Percentiles rank a stretch among this genome's conserved stretches.
Evolutionary conservation across 805 yeast species (phyloP).

Genomic region (Candida gorgasii): DNA sequence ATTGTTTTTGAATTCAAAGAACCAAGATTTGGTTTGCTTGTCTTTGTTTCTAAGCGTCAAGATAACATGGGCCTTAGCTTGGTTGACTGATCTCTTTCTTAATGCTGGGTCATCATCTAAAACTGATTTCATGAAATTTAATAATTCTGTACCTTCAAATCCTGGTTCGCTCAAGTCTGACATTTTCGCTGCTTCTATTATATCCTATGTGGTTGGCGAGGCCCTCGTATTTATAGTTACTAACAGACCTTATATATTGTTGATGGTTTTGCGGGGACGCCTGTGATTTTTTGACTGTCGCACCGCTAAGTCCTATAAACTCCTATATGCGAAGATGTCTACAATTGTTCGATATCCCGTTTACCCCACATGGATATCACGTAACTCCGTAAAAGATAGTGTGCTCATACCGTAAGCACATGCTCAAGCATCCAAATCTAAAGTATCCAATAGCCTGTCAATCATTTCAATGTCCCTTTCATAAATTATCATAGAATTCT

Average conservation of each 20-base stretch:
- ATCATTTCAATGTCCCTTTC: constrained; percentile 31
- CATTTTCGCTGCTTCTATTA: constrained; percentile 11
- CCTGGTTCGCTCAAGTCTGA: constrained; percentile 25
- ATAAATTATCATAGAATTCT: constrained; percentile 15
- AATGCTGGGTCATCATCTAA: constrained; percentile 23
- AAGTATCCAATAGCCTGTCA: constrained; percentile 26
- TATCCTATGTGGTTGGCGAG: too few relatives aligned
- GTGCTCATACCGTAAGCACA: too few relatives aligned
- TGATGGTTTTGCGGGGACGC: constrained; percentile 1
- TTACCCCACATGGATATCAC: too few relatives aligned
- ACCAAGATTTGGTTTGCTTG: constrained; percentile 57
- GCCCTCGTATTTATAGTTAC: too few relatives aligned
- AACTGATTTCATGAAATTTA: constrained; percentile 25
- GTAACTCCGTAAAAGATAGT: too few relatives aligned
- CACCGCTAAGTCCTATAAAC: too few relatives aligned
- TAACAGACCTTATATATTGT: too few relatives aligned
- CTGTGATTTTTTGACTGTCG: constrained; percentile 15
- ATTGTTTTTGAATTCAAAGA: constrained; percentile 56
- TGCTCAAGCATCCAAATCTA: constrained; percentile 33
- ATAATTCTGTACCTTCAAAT: constrained; percentile 23
- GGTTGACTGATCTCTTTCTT: constrained; percentile 20
- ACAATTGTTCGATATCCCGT: too few relatives aligned
- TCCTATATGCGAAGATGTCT: too few relatives aligned
- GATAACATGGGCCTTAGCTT: constrained; percentile 21
- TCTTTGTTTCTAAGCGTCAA: constrained; percentile 59